Base-by-base conservation (phyloP, 2,329 filamentous ascomycete genomes). In the Elsinoe ampelina region DNA sequence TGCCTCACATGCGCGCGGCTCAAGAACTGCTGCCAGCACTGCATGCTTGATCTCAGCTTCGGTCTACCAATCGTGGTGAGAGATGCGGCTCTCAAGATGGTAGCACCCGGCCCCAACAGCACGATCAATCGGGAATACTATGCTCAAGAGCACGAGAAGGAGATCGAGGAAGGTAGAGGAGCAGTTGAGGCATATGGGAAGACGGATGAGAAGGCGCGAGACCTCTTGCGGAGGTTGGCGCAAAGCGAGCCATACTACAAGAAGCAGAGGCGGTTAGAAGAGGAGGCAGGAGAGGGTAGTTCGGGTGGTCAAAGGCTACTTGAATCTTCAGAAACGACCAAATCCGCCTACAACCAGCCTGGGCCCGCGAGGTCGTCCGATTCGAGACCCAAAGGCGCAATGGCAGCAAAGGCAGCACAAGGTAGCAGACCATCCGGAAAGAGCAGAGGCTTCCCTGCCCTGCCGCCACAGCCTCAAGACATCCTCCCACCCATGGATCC, bases 21-120 rank as follows among this genome's bases (percentile, higher is more conserved):
- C 63, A 98, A 98, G 75, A 98, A 98, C 76, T 97, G 93, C 76
- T 98, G 93, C 68, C 93, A 98, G 76, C 92, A 86, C 74, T 98
- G 93, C 77, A 97, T 97, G 89, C 85, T 98, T 55, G 93, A 98
- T 78, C 76, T 98, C 59, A 92, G 89, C 11, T 98, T 97, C 67
- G 95, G 93, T 20, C 78, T 98, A 26, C 93, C 93, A 10, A 95
- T 98, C 67, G 87, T 91, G 12, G 88, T 98, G 58, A 84, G 93
- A 68, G 93, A 98, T 76, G 93, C 93, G 2, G 93, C 95, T 4
- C 78, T 98, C 61, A 97, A 97, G 77, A 95, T 98, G 87, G 88
- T 97, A 41, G 91, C 92, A 0, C 91, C 93, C 0, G 93, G 93
- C 0, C 93, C 93, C 0, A 82, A 89, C 61, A 95, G 89, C 69